Evolutionary conservation across 108 stramenopile genomes (phyloP), one percentile per base, ranked within the genome.

Genomic region (Licmophora abbreviata): DNA sequence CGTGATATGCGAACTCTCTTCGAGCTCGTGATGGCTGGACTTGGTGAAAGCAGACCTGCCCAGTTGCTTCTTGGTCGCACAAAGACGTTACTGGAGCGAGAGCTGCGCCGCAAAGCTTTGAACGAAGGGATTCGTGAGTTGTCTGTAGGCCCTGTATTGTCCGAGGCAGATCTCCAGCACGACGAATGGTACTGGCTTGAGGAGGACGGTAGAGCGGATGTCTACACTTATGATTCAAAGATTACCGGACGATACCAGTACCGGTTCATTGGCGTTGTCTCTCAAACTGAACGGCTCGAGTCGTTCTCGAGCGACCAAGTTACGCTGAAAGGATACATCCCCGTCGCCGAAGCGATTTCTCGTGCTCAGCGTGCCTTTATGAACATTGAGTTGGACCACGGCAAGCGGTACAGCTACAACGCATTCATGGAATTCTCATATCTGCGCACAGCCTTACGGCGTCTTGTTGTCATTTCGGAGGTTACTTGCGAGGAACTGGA

Each of bases 161-260:
- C 14, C 17, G 23, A 56, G 29, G n/a, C n/a, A n/a, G n/a, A n/a
- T n/a, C 24, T 56, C 2, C n/a, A 23, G 11, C 28, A 43, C 25
- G 54, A 51, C 23, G 60, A 68, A 54, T 68, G 67, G 67, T 68
- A 61, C 24, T 68, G 67, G 67, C 44, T 68, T 1, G 48, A 59
- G 2, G 42, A 59, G 5, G n/a, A n/a, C n/a, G n/a, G n/a, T n/a
- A n/a, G n/a, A n/a, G 53, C 44, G n/a, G 36, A 41, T 15, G 59
- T 43, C 23, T 57, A 68, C 48, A 51, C 57, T 21, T 68, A 49
- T 24, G 41, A 41, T 28, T 54, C 27, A 24, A 44, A 67, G 30
- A 34, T 25, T 5, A 53, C 0, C 9, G 41, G 37, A 8, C 46
- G 38, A 22, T 58, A 59, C 25, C 20, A 15, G 18, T 27, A 57